Percentiles rank a stretch among this genome's conserved stretches.
These are phyloP conservation scores for Tetracentron sinense DNA, from an alignment of 164 flowering plant genomes.

Conservation along the genomic window DNA sequence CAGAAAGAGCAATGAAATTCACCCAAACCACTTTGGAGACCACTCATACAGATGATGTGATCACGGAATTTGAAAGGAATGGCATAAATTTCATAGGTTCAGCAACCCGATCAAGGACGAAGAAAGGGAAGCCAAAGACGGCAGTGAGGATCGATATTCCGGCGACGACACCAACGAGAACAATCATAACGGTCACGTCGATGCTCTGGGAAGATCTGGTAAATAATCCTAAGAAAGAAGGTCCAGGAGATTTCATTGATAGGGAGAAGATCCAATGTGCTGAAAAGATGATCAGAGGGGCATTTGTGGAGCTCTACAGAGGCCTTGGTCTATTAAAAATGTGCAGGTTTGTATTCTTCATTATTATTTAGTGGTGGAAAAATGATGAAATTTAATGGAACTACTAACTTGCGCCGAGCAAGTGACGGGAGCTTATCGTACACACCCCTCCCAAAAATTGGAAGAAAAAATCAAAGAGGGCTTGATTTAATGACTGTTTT, in stretches of 20 bases:
- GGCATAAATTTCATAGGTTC: conserved; percentile 45
- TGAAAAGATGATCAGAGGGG: too few species aligned
- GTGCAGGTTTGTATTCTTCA: conserved; percentile 85
- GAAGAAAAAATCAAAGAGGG: too few species aligned
- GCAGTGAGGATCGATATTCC: conserved; percentile 74
- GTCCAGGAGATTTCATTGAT: too few species aligned
- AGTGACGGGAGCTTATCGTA: too few species aligned
- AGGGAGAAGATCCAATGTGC: too few species aligned
- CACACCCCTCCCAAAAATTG: too few species aligned
- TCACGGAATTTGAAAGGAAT: conserved; percentile 41
- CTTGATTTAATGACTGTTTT: too few species aligned
- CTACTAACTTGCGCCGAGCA: too few species aligned
- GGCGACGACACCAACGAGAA: conserved; percentile 53
- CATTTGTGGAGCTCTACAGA: conserved; percentile 89
- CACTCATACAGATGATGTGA: conserved; percentile 33
- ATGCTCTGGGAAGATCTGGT: conserved; percentile 25
- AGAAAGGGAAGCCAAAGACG: conserved; percentile 54
- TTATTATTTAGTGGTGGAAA: too few species aligned
- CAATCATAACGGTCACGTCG: conserved; percentile 65
- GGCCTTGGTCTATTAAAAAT: conserved; percentile 85
- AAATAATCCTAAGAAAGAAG: too few species aligned
- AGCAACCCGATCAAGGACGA: conserved; percentile 35
- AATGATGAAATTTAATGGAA: too few species aligned
- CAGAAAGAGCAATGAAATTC: conserved; percentile 37
- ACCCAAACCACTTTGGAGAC: conserved; percentile 19